Percentiles rank a stretch among this genome's conserved stretches.
phyloP scores from a whole-genome alignment of 208 protist species.

The Naegleria lovaniensis region DNA sequence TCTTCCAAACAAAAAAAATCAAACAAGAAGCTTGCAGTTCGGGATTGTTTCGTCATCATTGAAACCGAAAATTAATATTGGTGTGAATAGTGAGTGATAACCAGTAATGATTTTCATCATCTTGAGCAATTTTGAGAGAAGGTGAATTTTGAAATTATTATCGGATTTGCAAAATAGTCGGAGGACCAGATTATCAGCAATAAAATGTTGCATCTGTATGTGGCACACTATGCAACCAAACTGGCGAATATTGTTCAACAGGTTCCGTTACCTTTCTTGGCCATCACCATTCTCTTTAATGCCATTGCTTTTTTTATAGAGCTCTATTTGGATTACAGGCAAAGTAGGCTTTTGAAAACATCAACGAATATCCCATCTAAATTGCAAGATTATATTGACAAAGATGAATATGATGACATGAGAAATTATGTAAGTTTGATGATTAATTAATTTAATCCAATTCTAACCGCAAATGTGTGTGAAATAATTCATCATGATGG shows the following conservation, averaged over 20 bases:
- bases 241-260: background rate
- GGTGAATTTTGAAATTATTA: no score
- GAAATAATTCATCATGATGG: background rate
- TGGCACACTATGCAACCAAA: background rate
- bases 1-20: background rate
- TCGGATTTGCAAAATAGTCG: no score
- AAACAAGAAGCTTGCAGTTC: background rate
- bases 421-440: background rate
- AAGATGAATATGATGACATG: conserved; percentile 3
- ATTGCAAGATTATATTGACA: background rate
- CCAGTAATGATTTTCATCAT: no score
- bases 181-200: no score
- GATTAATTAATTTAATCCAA: no score
- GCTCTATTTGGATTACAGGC: background rate
- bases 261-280: background rate
- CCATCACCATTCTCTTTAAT: background rate
- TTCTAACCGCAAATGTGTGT: no score
- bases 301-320: background rate
- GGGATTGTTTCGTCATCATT: no score
- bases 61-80: no score
- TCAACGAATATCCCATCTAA: background rate
- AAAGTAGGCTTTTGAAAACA: background rate
- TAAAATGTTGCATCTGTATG: background rate
- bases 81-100: no score
- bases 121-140: no score